Evolutionary conservation across 768 basidiomycete genomes (phyloP).

Genomic region (Rhodotorula toruloides): DNA sequence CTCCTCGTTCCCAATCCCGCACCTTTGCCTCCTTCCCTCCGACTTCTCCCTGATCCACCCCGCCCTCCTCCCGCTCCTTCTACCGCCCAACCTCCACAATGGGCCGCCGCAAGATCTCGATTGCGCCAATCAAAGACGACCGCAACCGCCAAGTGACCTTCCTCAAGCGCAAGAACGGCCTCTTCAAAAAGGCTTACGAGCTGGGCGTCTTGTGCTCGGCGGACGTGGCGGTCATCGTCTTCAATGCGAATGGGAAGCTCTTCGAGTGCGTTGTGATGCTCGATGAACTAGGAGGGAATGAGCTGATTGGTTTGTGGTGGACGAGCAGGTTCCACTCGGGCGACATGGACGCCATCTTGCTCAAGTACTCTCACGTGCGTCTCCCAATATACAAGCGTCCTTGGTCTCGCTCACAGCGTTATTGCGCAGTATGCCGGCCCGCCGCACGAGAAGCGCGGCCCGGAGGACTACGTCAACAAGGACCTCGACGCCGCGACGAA

Average conservation of each 20-base stretch:
- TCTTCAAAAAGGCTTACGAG: constrained; percentile 43
- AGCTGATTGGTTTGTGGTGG: too few species aligned
- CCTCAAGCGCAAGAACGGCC: constrained; percentile 43
- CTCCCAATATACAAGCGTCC: not conserved
- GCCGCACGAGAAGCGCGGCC: constrained; percentile 31
- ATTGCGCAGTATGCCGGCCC: constrained; percentile 27
- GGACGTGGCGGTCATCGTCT: constrained; percentile 43
- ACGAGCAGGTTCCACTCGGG: constrained; percentile 25
- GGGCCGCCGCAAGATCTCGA: constrained; percentile 44
- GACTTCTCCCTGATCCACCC: not conserved
- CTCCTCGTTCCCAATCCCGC: too few species aligned
- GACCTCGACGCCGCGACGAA: constrained; percentile 13
- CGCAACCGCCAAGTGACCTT: constrained; percentile 43
- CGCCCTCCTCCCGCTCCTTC: not conserved
- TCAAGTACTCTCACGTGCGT: constrained; percentile 35
- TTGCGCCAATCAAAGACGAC: constrained; percentile 42
- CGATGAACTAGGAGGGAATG: not conserved
- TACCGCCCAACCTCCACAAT: constrained; percentile 1
- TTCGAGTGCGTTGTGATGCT: constrained; percentile 26
- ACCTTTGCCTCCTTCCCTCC: not conserved
- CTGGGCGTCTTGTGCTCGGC: constrained; percentile 41
- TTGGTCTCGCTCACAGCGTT: not conserved
- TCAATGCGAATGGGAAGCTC: constrained; percentile 40
- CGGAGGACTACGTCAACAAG: constrained; percentile 30
- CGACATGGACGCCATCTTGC: constrained; percentile 34